Base-by-base conservation (phyloP, 148 eudicot genomes). In the Rhododendron simsii region DNA sequence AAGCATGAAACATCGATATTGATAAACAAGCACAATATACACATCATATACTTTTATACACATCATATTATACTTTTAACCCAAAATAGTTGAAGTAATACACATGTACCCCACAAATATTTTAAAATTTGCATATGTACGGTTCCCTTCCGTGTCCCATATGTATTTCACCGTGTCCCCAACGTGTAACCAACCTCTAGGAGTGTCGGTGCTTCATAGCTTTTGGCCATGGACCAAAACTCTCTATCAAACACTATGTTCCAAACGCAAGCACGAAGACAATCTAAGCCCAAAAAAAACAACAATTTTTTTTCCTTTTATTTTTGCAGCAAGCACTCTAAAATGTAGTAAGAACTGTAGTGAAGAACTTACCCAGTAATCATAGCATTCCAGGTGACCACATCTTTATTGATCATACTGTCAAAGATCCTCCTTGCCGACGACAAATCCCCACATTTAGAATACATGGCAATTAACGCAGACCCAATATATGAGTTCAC, bases 381-480 rank as follows among this genome's bases (percentile, higher is more conserved):
- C 92, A 93, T 90, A 67, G 94, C 90, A 87, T 93, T 93, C 95
- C 95, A 93, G 65, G 85, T 89, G 48, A 93, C 91, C 73, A 87
- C 85, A 84, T 90, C 92, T 91, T 84, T 91, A 73, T n/a, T 83
- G 12, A 8, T 23, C 88, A 89, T 87, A 44, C 83, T 12, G 83
- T 93, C 92, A 85, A 93, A 92, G 37, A 91, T 30, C 63, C 67
- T 71, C 87, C 93, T 90, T 11, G 95, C 94, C 14, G 92, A 90
- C 11, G 48, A 67, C 88, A 91, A 84, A 59, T 92, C 94, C 80
- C 93, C 94, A 78, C 95, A 93, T 78, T 93, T 93, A 11, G 90
- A 92, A 90, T 93, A 93, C 95, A 93, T 90, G 83, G 85, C 88
- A 84, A 91, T 88, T 87, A 92, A 88, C 3, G 92, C 91, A 5